Evolutionary conservation across 1,139 yeast genomes (phyloP), one percentile per base, ranked within the genome.

Genomic region (Suhomyces chickasaworum): DNA sequence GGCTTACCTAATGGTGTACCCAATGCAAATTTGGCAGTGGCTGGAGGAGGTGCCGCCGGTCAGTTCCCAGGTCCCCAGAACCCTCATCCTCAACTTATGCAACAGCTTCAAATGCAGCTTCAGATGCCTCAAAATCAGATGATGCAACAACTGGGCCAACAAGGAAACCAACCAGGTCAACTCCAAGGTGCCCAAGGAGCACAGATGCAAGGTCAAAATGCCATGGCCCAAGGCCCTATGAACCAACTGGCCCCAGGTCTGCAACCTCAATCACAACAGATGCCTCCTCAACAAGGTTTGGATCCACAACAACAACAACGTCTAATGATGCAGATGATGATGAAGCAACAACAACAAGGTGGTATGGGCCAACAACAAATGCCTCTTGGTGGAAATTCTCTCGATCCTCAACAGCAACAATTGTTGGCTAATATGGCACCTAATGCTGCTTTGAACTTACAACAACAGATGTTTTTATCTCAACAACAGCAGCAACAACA

Each of bases 391-490:
- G 40, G 52, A 44, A 39, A 37, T 37, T 63, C 53, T 1, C 47
- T 53, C 45, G 65, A 59, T 38, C 65, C 63, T 30, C 70, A 60
- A 43, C 49, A 42, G 46, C 42, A 42, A 25, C 42, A 43, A 22
- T 37, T 43, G 23, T 43, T 43, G 36, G 42, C 42, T 27, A 34
- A 34, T 13, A 40, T 44, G 46, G 47, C 42, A 12, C 47, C 47
- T 10, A 43, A 44, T 31, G 39, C 39, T 18, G 46, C 52, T 37
- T 42, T 56, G 45, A 55, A 53, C 30, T 44, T 58, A 32, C 69
- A 61, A 46, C 70, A 63, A 42, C 68, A 65, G 45, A 46, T 63
- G 53, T 63, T 53, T 46, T 47, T 64, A 47, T 65, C 61, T 29
- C 61, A 58, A 17, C 50, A 46, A 41, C 61, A 58, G 17, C 49